Conservation (phyloP, 495 filamentous ascomycete species). For the Saxophila tyrrhenica region DNA sequence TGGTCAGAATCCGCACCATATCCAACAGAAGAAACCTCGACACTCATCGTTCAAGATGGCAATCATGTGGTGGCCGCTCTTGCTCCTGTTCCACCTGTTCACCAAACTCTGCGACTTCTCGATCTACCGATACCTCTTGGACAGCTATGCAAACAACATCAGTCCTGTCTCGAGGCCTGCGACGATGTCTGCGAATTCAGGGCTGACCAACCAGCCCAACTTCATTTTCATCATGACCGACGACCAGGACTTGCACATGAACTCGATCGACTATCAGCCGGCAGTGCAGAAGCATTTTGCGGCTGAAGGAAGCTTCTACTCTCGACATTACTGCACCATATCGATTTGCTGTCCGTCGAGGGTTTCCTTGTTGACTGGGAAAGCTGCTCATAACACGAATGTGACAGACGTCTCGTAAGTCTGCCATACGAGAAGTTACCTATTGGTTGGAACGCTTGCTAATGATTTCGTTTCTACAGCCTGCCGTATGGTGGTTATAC, state of each 20-base stretch:
- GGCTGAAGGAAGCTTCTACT: constrained; percentile 15
- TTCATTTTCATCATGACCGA: constrained; percentile 25
- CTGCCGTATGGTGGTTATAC: constrained; percentile 45
- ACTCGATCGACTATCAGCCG: constrained; percentile 2
- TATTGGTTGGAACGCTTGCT: too few relatives aligned
- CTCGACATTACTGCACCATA: constrained; percentile 20
- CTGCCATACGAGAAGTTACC: constrained; percentile 39
- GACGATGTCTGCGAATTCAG: too few relatives aligned
- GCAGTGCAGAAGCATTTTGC: constrained; percentile 21
- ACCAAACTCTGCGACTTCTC: too few relatives aligned
- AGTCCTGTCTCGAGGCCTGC: too few relatives aligned
- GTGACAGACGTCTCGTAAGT: constrained; percentile 67
- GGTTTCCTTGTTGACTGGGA: constrained; percentile 40
- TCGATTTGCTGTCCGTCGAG: constrained; percentile 25
- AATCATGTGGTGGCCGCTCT: too few relatives aligned
- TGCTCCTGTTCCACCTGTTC: too few relatives aligned
- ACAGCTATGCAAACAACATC: too few relatives aligned
- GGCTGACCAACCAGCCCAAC: constrained; percentile 9
- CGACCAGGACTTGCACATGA: constrained; percentile 18
- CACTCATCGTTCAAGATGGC: too few relatives aligned
- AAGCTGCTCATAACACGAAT: constrained; percentile 60
- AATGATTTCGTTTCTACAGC: too few relatives aligned
- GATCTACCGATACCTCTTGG: too few relatives aligned
- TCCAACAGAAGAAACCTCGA: too few relatives aligned
- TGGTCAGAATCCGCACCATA: background rate